Evolutionary conservation across 805 yeast genomes (phyloP).

Genomic region (Hyphopichia homilentoma): DNA sequence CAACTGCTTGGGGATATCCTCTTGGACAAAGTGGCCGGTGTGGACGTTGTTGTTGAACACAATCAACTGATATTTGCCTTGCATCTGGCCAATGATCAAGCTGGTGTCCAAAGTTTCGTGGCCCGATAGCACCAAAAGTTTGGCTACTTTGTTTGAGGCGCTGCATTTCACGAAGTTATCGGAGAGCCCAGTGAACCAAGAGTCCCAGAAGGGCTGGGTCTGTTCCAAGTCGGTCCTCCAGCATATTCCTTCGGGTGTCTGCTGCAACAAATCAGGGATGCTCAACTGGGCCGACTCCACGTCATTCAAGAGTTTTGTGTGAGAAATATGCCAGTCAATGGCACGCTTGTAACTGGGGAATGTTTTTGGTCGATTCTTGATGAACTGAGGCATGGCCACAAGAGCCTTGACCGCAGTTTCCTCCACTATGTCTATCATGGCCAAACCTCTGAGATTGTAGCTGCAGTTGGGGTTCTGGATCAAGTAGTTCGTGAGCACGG

Average conservation of each 20-base stretch:
- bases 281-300: slow-evolving; percentile 64
- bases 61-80: slow-evolving; percentile 88
- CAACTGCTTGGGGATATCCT: slow-evolving; percentile 73
- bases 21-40: slow-evolving; percentile 93
- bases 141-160: slow-evolving; percentile 40
- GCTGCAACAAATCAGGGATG: slow-evolving; percentile 63
- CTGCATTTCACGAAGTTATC: slow-evolving; percentile 36
- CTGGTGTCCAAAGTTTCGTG: slow-evolving; percentile 84
- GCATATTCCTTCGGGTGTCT: slow-evolving; percentile 15
- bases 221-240: slow-evolving; percentile 66
- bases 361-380: slow-evolving; percentile 57
- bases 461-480: slow-evolving; percentile 12
- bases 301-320: slow-evolving; percentile 50
- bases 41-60: slow-evolving; percentile 55
- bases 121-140: slow-evolving; percentile 79
- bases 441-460: slow-evolving; percentile 56
- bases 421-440: slow-evolving; percentile 88
- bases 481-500: slow-evolving; percentile 58
- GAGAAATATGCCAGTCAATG: slow-evolving; percentile 74
- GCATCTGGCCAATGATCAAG: slow-evolving; percentile 95
- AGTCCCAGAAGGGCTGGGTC: slow-evolving; percentile 70
- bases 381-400: slow-evolving; percentile 60
- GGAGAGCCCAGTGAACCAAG: slow-evolving; percentile 80
- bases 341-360: slow-evolving; percentile 58
- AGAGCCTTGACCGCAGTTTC: slow-evolving; percentile 81